Base-by-base conservation (phyloP, 441 rosid genomes). In the Adansonia madagascariensis region DNA sequence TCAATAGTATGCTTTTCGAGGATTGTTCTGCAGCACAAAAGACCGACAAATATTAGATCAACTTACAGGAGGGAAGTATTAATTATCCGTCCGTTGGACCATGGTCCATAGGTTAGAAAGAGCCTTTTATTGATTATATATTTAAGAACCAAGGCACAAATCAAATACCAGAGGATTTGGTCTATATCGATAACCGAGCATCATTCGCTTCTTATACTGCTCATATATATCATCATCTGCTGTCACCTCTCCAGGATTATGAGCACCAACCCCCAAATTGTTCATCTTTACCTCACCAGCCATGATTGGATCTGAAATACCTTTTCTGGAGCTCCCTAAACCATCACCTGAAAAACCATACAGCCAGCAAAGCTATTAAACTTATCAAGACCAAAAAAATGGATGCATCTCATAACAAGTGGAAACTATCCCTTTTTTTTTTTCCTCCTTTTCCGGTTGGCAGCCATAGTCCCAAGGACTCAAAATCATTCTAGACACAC, bases 161-260 rank as follows among this genome's bases (percentile, higher is more conserved):
- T 53, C 8, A 10, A 4, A 56, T 91, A 94, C 99, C 97, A 94
- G 82, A 71, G 99, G 99, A 80, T 95, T 95, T 65, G 99, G 99
- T 73, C 99, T 88, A 81, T 95, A 68, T 65, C 91, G 90, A 82
- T 95, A 95, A 63, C 99, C 99, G 67, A 95, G 95, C 98, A 95
- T 95, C 99, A 95, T 95, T 57, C 97, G 92, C 92, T 94, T 95
- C 92, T 96, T 96, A 76, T 96, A 96, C 83, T 94, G 99, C 85
- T 96, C 99, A 18, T 96, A 96, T 84, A 96, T 94, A 84, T 96
- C 98, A 86, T 96, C 99, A 0, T 96, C 98, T 31, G 98, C 57
- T 43, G 88, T 83, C 80, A 96, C 98, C 77, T 96, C 98, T 60
- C 98, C 99, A 3, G 99, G 98, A 39, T 89, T 81, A 7, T 89